Evolutionary conservation across 495 filamentous ascomycete genomes (phyloP).

Genomic region (Annulohypoxylon maeteangense): DNA sequence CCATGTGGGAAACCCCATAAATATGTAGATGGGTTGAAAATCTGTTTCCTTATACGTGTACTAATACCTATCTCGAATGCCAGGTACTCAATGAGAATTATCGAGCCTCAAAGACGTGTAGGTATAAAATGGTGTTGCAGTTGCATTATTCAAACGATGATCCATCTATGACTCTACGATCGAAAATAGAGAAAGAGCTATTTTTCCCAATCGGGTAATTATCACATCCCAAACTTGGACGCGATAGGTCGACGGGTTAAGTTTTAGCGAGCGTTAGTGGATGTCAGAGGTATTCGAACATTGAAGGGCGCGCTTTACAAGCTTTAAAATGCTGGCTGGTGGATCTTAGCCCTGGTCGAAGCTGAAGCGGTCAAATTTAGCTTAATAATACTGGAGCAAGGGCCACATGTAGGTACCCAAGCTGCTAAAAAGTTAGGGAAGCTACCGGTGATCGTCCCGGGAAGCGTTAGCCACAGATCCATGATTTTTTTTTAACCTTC

Average conservation of each 20-base stretch:
- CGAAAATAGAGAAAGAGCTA: conserved; percentile 8
- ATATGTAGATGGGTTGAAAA: background rate
- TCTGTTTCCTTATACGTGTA: background rate
- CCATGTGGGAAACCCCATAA: background rate
- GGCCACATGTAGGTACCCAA: background rate
- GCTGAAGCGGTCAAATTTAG: conserved; percentile 31
- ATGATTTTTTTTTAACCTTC: background rate
- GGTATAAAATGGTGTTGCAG: background rate
- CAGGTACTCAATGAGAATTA: background rate
- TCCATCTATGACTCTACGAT: conserved; percentile 37
- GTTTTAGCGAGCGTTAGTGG: conserved; percentile 18
- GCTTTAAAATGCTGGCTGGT: conserved; percentile 1
- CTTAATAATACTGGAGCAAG: conserved; percentile 5
- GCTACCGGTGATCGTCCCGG: conserved; percentile 21
- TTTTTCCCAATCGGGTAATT: conserved; percentile 35
- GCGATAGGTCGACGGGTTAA: conserved; percentile 26
- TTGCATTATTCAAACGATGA: conserved; percentile 3
- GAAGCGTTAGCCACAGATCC: background rate
- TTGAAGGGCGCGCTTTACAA: conserved; percentile 28
- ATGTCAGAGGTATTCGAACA: conserved; percentile 26
- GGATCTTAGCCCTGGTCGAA: conserved; percentile 11
- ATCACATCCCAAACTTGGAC: conserved; percentile 12
- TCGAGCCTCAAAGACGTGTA: background rate
- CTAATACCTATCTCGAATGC: background rate
- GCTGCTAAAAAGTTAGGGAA: background rate